phyloP scores from a whole-genome alignment of 1,139 yeast species.

The Hanseniaspora gamundiae region DNA sequence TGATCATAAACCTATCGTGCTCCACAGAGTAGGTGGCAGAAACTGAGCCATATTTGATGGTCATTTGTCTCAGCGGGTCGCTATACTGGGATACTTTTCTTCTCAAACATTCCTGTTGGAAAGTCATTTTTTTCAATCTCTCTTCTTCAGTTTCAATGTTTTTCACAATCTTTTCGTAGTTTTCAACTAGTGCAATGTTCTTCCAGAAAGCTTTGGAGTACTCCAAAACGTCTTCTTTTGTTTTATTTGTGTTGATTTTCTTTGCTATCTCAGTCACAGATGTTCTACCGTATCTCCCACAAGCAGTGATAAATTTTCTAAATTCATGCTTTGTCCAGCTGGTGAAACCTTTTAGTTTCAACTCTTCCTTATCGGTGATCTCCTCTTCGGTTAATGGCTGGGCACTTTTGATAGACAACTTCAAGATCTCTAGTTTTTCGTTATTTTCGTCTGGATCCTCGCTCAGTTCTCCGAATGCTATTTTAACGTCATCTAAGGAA shows the following conservation, averaged over 20 bases:
- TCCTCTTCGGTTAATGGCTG: constrained; percentile 61
- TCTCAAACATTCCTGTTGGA: constrained; percentile 57
- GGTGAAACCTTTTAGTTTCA: constrained; percentile 45
- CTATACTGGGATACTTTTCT: constrained; percentile 48
- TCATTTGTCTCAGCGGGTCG: constrained; percentile 55
- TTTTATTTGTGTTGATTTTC: constrained; percentile 48
- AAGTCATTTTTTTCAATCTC: constrained; percentile 40
- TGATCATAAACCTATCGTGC: constrained; percentile 59
- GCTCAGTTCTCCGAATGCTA: constrained; percentile 27
- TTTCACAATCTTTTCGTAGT: constrained; percentile 52
- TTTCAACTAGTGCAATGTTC: constrained; percentile 53
- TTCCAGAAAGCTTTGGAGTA: constrained; percentile 62
- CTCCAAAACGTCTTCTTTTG: constrained; percentile 53
- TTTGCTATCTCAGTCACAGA: constrained; percentile 45
- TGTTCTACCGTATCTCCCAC: constrained; percentile 59
- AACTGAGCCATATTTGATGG: constrained; percentile 44
- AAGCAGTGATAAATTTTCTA: constrained; percentile 47
- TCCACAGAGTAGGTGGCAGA: constrained; percentile 59
- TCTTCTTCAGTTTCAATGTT: constrained; percentile 74
- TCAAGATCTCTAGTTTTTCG: constrained; percentile 40
- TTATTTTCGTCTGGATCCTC: constrained; percentile 2
- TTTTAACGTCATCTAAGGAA: constrained; percentile 26
- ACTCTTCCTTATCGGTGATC: constrained; percentile 40
- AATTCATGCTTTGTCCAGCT: constrained; percentile 69
- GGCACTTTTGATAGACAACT: constrained; percentile 50